Base-by-base conservation (phyloP, 2,329 filamentous ascomycete genomes). In the Fusarium buharicum region DNA sequence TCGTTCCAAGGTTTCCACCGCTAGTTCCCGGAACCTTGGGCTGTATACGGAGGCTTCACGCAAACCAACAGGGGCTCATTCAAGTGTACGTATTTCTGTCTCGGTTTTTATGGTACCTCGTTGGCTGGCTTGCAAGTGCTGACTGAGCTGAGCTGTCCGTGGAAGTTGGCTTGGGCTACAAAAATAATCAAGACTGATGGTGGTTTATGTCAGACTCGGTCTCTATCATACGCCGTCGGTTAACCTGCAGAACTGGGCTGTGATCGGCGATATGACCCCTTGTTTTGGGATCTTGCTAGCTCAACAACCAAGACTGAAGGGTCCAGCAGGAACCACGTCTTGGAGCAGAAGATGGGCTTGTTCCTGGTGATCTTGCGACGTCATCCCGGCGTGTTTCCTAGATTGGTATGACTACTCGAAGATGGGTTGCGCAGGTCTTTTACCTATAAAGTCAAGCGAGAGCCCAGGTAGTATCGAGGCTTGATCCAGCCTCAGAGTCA, bases 281-380 rank as follows among this genome's bases (percentile, higher is more conserved):
- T 37, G 40, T 30, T 48, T 50, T 45, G 54, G 57, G 20, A 10
- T 41, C 46, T 33, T 11, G 11, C 62, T 60, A 70, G 55, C 37
- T 67, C 62, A 37, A 61, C 50, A 52, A 44, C 5, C 58, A 58
- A 61, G 54, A 67, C 62, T 60, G 59, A 67, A 24, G 39, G 44
- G 40, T 47, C 38, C 55, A 36, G 61, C 31, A 50, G 50, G 43
- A 18, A 56, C 34, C 33, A 39, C 50, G 54, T 30, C 11, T 18
- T 60, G 37, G 44, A 60, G 40, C 33, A 46, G 55, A 52, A 47
- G 50, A 57, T 55, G 43, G 34, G 22, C 57, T 38, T 48, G 50
- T 53, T 48, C 55, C 57, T 54, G 55, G n/a, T 43, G 43, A 52
- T 48, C 41, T 36, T 24, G 51, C 52, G 36, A 62, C 53, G 54